phyloP scores from a whole-genome alignment of 2,329 filamentous ascomycete species.

The Cordyceps fumosorosea region DNA sequence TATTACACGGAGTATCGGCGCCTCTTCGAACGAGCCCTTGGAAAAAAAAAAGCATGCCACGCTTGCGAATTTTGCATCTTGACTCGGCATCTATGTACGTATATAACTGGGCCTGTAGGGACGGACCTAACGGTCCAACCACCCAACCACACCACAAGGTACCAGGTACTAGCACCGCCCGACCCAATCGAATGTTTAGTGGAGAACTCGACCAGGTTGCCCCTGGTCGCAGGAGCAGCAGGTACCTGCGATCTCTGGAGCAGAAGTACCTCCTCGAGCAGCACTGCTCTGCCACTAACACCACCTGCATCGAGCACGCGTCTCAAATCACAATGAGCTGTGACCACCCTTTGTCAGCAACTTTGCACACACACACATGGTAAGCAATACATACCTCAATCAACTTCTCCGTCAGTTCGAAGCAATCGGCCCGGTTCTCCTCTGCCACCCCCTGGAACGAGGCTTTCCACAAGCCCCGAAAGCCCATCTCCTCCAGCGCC shows the following conservation, averaged over 20 bases:
- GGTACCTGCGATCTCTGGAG: not conserved
- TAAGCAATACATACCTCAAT: constrained; percentile 46
- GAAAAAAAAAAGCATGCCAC: too few relatives aligned
- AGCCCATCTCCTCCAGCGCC: constrained; percentile 53
- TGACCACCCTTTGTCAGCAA: not conserved
- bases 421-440: constrained; percentile 45
- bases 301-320: not conserved
- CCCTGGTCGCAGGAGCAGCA: not conserved
- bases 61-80: too few relatives aligned
- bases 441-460: constrained; percentile 44
- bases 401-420: constrained; percentile 51
- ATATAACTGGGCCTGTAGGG: too few relatives aligned
- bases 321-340: constrained; percentile 14
- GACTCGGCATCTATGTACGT: too few relatives aligned
- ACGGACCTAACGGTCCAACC: too few relatives aligned
- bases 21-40: too few relatives aligned
- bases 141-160: too few relatives aligned
- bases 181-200: not conserved
- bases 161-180: too few relatives aligned
- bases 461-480: constrained; percentile 55
- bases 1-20: too few relatives aligned
- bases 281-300: not conserved
- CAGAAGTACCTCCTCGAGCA: not conserved
- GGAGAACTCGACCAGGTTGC: not conserved
- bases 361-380: not conserved